Evolutionary conservation across 225 moss, liverwort and hornwort species (phyloP).

Genomic region (Neckera pumila): DNA sequence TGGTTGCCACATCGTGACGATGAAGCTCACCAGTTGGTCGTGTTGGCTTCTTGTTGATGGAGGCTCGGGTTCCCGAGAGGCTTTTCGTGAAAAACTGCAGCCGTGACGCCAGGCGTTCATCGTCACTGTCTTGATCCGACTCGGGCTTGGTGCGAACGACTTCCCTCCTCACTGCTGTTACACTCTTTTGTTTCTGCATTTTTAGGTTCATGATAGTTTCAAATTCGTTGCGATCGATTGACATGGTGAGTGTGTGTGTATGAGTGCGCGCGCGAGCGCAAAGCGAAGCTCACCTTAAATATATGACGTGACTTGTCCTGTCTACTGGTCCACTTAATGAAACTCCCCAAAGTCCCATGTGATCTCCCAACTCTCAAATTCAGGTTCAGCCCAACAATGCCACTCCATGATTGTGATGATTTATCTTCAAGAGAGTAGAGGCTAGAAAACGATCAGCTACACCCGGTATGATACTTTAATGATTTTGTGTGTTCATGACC

Average conservation of each 20-base stretch:
- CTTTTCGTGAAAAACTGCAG: conserved; percentile 11
- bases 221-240: not conserved
- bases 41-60: not conserved
- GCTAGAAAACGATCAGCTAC: not conserved
- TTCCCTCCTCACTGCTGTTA: not conserved
- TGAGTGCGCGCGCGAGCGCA: not conserved
- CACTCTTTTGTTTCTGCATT: conserved; percentile 27
- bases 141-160: not conserved
- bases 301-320: not conserved
- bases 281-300: not conserved
- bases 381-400: not conserved
- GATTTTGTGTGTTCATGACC: not conserved
- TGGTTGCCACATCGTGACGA: conserved; percentile 4
- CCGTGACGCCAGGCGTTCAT: not conserved
- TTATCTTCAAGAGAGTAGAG: not conserved
- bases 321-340: not conserved
- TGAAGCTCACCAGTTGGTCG: not conserved
- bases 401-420: not conserved
- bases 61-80: conserved; percentile 1
- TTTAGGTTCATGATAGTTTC: not conserved
- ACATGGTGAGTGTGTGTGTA: not conserved
- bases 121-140: conserved; percentile 11
- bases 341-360: not conserved
- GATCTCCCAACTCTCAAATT: not conserved
- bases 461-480: not conserved